Evolutionary conservation across 208 protist genomes (phyloP).

Genomic region (Phytomonas serpens): DNA sequence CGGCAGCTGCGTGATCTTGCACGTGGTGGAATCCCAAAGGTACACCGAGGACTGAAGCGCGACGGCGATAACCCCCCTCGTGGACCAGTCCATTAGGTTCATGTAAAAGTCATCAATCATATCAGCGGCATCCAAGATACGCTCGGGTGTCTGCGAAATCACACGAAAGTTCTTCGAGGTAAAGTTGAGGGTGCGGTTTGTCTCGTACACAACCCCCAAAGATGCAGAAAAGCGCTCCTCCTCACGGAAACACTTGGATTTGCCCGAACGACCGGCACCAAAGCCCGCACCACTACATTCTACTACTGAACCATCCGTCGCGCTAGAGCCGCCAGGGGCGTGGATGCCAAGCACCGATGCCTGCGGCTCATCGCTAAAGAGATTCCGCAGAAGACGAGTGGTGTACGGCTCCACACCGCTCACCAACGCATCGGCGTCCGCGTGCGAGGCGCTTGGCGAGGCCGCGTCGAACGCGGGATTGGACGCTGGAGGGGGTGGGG

Average conservation of each 20-base stretch:
- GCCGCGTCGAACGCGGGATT: background rate
- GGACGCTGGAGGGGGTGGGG: background rate
- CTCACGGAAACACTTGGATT: slow-evolving; percentile 24
- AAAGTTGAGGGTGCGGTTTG: slow-evolving; percentile 81
- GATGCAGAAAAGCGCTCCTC: slow-evolving; percentile 45
- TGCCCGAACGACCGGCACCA: slow-evolving; percentile 5
- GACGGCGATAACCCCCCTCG: slow-evolving; percentile 87
- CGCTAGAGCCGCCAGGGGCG: background rate
- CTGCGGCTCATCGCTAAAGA: slow-evolving; percentile 59
- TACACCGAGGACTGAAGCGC: slow-evolving; percentile 95
- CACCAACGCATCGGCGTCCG: background rate
- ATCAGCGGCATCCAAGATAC: slow-evolving; percentile 97
- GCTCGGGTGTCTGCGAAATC: slow-evolving; percentile 91
- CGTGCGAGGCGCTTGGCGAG: background rate
- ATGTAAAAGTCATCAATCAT: slow-evolving; percentile 99
- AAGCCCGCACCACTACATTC: background rate
- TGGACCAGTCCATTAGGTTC: slow-evolving; percentile 98
- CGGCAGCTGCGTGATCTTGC: slow-evolving; percentile 87
- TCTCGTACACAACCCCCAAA: slow-evolving; percentile 75
- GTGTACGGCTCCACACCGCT: slow-evolving; percentile 75
- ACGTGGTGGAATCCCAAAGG: slow-evolving; percentile 96
- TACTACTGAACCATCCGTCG: background rate
- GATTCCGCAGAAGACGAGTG: slow-evolving; percentile 51
- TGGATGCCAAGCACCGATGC: slow-evolving; percentile 41
- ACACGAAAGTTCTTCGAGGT: slow-evolving; percentile 63